Base-by-base conservation (phyloP, 305 asterid species). In the Fraxinus velutina region DNA sequence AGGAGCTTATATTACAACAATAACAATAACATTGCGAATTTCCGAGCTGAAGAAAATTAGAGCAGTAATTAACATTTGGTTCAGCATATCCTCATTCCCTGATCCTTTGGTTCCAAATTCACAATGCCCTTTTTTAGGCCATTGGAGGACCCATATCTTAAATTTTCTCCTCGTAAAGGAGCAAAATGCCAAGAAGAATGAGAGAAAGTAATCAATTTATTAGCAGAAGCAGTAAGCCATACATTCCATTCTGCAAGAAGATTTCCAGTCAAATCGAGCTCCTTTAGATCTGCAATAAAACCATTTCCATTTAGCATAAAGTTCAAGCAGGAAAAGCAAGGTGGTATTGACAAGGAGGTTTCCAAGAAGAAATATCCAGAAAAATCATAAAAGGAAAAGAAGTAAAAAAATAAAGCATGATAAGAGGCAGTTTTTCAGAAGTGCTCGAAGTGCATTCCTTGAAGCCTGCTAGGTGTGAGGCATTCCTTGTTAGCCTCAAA, bases 191-290 rank as follows among this genome's bases (percentile, higher is more conserved):
- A 75, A 3, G 17, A 72, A 15, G 73, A 64, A 55, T 57, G 47
- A 33, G 36, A 13, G n/a, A 62, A 33, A 37, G 81, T 12, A 70
- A 32, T 70, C 33, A 32, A 70, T 70, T 29, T 70, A 30, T 6
- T 70, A 70, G 72, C 77, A 71, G 32, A 52, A 81, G 83, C 80
- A 88, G 82, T 71, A 84, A 42, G 72, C 87, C 93, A 68, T 95
- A 95, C 99, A 83, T 91, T 87, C 99, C 99, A 96, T 73, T 85
- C 85, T 37, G 84, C 83, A 83, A 96, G 92, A 81, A 96, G 89
- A 85, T 91, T 96, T 85, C 97, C 98, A 80, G 91, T 91, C 93
- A 96, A 89, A 87, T 94, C 99, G 71, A 96, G 98, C 92, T 94
- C 97, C 93, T 93, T 92, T 73, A 96, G 78, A 84, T 88, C 99